Evolutionary conservation across 2,329 filamentous ascomycete genomes (phyloP).

Genomic region (Pestalotiopsis sp.): DNA sequence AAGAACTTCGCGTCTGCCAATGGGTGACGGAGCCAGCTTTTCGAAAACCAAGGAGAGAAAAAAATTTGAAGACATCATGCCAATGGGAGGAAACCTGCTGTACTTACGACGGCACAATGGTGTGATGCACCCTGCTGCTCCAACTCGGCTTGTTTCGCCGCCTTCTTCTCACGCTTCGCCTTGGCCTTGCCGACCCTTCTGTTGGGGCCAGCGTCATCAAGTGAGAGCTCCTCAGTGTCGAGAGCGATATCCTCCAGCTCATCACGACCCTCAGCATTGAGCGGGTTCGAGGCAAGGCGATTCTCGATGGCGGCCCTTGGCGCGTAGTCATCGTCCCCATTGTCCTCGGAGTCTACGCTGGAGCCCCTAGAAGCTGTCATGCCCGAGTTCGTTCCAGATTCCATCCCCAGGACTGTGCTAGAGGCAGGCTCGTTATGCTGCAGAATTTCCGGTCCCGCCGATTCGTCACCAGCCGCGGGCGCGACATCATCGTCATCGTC

Average conservation of each 20-base stretch:
- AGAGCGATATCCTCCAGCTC: not conserved
- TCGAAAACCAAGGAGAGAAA: not conserved
- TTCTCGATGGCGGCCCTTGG: constrained; percentile 44
- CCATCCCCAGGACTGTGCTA: not conserved
- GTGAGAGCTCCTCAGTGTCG: constrained; percentile 26
- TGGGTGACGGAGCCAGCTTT: not conserved
- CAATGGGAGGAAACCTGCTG: not conserved
- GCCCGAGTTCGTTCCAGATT: constrained; percentile 3
- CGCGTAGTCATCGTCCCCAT: constrained; percentile 46
- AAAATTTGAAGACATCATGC: not conserved
- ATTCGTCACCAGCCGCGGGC: constrained; percentile 9
- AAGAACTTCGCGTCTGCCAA: constrained; percentile 40
- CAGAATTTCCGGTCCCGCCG: constrained; percentile 5
- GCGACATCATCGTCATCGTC: not conserved
- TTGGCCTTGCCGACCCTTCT: constrained; percentile 55
- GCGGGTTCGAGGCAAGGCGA: constrained; percentile 32
- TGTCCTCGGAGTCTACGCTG: constrained; percentile 16
- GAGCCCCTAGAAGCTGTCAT: not conserved
- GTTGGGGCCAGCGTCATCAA: constrained; percentile 23
- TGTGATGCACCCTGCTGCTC: constrained; percentile 29
- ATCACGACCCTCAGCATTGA: constrained; percentile 14
- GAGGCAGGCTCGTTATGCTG: not conserved
- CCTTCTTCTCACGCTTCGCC: constrained; percentile 51
- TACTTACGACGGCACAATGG: constrained; percentile 31
- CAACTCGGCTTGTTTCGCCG: constrained; percentile 39